Evolutionary conservation across 2,329 filamentous ascomycete species (phyloP).

Genomic region (Stromatinia cepivora): DNA sequence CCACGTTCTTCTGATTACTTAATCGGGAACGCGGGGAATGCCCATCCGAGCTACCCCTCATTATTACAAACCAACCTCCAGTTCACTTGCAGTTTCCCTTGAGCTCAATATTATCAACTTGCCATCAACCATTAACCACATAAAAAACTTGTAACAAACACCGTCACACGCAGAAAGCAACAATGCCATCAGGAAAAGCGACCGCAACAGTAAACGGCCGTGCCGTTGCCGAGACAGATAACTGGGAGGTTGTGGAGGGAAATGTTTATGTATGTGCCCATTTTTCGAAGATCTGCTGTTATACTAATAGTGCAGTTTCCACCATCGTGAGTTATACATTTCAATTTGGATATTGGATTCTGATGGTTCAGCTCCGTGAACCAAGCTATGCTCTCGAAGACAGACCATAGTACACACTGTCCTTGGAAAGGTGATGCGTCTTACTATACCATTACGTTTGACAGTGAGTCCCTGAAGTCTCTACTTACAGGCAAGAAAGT

Average conservation of each 20-base stretch:
- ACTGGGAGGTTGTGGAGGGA: conserved; percentile 50
- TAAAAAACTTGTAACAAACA: background rate
- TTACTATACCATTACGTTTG: conserved; percentile 50
- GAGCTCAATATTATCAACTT: background rate
- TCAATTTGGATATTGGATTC: background rate
- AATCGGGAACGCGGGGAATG: conserved; percentile 3
- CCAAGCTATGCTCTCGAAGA: conserved; percentile 44
- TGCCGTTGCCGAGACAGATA: conserved; percentile 48
- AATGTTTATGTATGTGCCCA: conserved; percentile 48
- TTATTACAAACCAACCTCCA: conserved; percentile 10
- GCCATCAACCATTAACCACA: background rate
- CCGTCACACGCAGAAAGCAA: background rate
- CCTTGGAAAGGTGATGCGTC: conserved; percentile 50
- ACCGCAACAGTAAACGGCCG: conserved; percentile 48
- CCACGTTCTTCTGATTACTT: background rate
- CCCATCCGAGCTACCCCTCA: conserved; percentile 20
- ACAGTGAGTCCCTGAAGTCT: conserved; percentile 35
- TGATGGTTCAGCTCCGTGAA: conserved; percentile 42
- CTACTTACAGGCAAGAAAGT: background rate
- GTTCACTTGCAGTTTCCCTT: background rate
- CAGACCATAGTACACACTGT: conserved; percentile 46
- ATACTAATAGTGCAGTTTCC: conserved; percentile 40
- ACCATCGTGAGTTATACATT: conserved; percentile 37
- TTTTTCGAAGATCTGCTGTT: conserved; percentile 10
- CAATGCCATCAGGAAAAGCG: conserved; percentile 36